Conservation (phyloP, 371 early-diverging fungal genomes). For the Rhizopus microsporus region DNA sequence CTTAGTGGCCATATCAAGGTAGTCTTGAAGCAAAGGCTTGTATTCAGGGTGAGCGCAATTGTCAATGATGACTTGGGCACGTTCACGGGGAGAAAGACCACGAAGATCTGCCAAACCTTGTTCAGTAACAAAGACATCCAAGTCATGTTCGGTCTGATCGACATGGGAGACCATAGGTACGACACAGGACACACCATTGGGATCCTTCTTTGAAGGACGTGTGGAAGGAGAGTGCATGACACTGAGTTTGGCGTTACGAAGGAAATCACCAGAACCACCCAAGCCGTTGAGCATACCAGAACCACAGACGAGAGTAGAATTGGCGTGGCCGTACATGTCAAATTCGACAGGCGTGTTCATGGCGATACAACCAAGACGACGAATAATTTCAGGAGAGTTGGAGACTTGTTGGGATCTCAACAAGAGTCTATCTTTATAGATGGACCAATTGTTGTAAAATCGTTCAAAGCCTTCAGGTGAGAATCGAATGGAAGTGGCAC, state of each 20-base stretch:
- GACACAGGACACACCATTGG: slow-evolving; percentile 52
- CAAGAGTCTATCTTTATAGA: slow-evolving; percentile 48
- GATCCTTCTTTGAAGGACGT: slow-evolving; percentile 51
- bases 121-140: slow-evolving; percentile 56
- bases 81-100: slow-evolving; percentile 54
- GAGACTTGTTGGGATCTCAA: slow-evolving; percentile 57
- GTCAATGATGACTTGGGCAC: slow-evolving; percentile 54
- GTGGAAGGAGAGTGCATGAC: slow-evolving; percentile 59
- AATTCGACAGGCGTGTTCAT: slow-evolving; percentile 63
- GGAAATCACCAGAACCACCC: slow-evolving; percentile 56
- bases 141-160: slow-evolving; percentile 58
- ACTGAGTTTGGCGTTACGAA: slow-evolving; percentile 52
- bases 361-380: slow-evolving; percentile 57
- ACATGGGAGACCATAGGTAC: slow-evolving; percentile 55
- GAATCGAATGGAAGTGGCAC: slow-evolving; percentile 58
- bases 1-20: slow-evolving; percentile 53
- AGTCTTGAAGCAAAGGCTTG: slow-evolving; percentile 49
- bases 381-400: slow-evolving; percentile 56
- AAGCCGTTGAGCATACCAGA: slow-evolving; percentile 59
- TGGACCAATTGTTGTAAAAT: slow-evolving; percentile 55
- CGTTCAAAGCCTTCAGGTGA: slow-evolving; percentile 54
- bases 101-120: slow-evolving; percentile 59
- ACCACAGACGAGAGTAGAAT: slow-evolving; percentile 55
- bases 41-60: slow-evolving; percentile 60
- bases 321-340: slow-evolving; percentile 58